Percentiles rank a stretch among this genome's conserved stretches.
Conservation (phyloP, 441 rosid species). For the Mallotus repandus region DNA sequence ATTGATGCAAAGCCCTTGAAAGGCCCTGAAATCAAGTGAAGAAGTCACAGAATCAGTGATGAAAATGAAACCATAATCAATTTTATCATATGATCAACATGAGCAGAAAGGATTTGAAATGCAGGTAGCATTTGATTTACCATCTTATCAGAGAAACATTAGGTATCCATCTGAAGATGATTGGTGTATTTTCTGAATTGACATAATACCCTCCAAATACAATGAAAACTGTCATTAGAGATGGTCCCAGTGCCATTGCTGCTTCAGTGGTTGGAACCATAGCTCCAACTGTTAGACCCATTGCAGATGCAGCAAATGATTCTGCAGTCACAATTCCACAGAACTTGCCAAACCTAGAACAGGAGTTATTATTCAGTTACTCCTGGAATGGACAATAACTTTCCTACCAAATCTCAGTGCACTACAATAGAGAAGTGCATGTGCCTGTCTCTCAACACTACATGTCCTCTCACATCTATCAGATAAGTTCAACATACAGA, state of each 20-base stretch:
- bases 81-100: conserved; percentile 5
- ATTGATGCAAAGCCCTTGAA: conserved; percentile 94
- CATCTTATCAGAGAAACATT: conserved; percentile 85
- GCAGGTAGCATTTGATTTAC: conserved; percentile 34
- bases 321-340: conserved; percentile 89
- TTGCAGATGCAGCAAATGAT: conserved; percentile 96
- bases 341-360: conserved; percentile 78
- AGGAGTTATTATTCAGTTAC: conserved; percentile 20
- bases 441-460: background rate
- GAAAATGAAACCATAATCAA: background rate
- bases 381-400: conserved; percentile 3
- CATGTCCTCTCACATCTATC: background rate
- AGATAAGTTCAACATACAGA: background rate
- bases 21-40: conserved; percentile 65
- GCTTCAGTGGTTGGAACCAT: conserved; percentile 96
- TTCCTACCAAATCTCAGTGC: background rate
- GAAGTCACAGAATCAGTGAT: background rate
- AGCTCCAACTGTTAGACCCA: conserved; percentile 98
- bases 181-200: conserved; percentile 86
- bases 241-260: conserved; percentile 97
- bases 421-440: background rate
- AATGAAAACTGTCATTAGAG: conserved; percentile 94
- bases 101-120: background rate
- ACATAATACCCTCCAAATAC: conserved; percentile 94
- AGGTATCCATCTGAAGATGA: conserved; percentile 93